Evolutionary conservation across 202 grass and related monocot genomes (phyloP), one percentile per base, ranked within the genome.

Genomic region (Saccharum hybrid): DNA sequence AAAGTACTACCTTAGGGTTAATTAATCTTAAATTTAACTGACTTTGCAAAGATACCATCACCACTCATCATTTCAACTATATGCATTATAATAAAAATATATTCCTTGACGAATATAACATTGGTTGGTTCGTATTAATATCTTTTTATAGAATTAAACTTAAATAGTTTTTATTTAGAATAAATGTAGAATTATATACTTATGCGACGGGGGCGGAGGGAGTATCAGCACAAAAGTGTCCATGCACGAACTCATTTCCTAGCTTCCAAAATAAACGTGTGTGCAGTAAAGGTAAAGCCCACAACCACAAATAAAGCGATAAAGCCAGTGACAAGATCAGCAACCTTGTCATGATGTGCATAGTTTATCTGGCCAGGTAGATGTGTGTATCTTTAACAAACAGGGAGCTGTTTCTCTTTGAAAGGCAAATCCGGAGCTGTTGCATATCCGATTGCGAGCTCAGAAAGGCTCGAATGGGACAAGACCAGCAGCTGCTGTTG

Each of bases 381-480:
- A 76, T 41, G 1, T 61, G 2, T 28, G 13, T 9, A 3, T 19
- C 9, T 78, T 57, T 51, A 63, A 38, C 42, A 71, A 39, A 62
- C 36, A 37, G 7, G 11, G 38, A 42, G 19, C 2, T 34, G 26
- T 15, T 77, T 15, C 4, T 16, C 4, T 49, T 14, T 16, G 4
- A 49, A 49, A 49, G 46, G 13, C 46, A 26, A 19, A 77, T 36
- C 38, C 18, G 11, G 23, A 10, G 11, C 2, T 46, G 48, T n/a
- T 84, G 49, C 63, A 37, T 22, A 11, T 78, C 74, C 8, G 6
- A 61, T 60, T 77, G 82, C 10, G 48, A 43, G 72, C 18, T 68
- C 13, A 36, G 23, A 68, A 77, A 65, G 46, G 46, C 63, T 18
- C 16, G 72, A 38, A 60, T 10, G 54, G 54, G 41, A 71, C 40